phyloP scores from a whole-genome alignment of 202 grass and related monocot genomes.

The Carex arenaria region DNA sequence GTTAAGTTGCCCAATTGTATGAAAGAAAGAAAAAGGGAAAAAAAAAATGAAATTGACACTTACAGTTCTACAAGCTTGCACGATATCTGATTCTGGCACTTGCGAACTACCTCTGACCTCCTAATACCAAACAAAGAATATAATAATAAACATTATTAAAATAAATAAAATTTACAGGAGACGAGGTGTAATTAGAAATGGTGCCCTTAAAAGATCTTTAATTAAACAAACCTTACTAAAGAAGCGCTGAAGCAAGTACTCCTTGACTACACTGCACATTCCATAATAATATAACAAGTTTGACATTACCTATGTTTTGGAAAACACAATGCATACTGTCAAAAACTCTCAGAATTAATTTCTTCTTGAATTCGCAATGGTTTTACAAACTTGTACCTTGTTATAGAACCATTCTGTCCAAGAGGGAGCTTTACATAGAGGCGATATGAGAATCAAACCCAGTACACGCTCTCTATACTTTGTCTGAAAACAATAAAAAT shows the following conservation, averaged over 20 bases:
- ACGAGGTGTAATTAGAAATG: constrained; percentile 6
- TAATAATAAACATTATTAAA: constrained; percentile 19
- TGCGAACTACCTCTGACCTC: constrained; percentile 79
- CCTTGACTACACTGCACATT: constrained; percentile 84
- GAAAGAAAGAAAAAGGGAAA: background rate
- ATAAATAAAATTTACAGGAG: background rate
- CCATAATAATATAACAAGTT: constrained; percentile 99
- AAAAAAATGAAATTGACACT: constrained; percentile 25
- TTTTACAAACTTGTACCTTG: constrained; percentile 49
- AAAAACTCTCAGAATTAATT: background rate
- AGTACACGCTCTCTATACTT: constrained; percentile 91
- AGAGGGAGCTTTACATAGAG: constrained; percentile 78
- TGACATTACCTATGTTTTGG: constrained; percentile 55
- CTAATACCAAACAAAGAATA: constrained; percentile 38
- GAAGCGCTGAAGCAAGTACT: constrained; percentile 82
- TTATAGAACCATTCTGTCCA: constrained; percentile 98
- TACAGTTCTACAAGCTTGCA: constrained; percentile 92
- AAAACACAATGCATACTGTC: background rate
- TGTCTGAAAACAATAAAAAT: constrained; percentile 44
- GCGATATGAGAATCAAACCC: constrained; percentile 91
- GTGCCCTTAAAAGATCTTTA: constrained; percentile 1
- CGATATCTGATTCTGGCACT: constrained; percentile 87
- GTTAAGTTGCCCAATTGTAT: background rate
- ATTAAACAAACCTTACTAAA: constrained; percentile 75
- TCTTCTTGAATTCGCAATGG: constrained; percentile 2